Percentiles rank a stretch among this genome's conserved stretches.
These are phyloP conservation scores for Erodium texanum DNA, from an alignment of 441 rosid genomes.

Conservation along the genomic window DNA sequence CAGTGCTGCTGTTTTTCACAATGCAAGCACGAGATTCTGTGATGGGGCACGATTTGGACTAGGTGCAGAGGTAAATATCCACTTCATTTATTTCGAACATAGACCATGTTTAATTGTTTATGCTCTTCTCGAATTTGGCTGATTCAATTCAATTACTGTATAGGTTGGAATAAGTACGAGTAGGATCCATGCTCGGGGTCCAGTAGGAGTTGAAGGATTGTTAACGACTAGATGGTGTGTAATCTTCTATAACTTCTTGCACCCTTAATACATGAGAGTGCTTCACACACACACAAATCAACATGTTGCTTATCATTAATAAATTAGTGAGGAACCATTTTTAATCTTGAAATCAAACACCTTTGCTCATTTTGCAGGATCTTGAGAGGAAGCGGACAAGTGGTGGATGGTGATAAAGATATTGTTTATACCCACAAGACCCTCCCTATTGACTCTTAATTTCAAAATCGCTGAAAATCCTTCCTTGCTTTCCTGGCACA, in stretches of 20 bases:
- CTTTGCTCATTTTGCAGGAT: conserved; percentile 44
- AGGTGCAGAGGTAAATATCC: conserved; percentile 81
- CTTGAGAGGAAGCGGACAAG: conserved; percentile 81
- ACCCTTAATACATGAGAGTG: not conserved
- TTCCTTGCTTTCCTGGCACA: not conserved
- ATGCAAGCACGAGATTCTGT: conserved; percentile 90
- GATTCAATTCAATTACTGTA: not conserved
- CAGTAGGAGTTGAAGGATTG: conserved; percentile 96
- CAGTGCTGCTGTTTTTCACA: conserved; percentile 99
- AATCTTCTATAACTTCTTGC: not conserved
- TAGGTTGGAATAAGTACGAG: conserved; percentile 98
- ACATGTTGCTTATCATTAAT: no score
- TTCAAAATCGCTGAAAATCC: conserved; percentile 3
- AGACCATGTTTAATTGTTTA: not conserved
- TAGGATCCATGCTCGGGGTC: conserved; percentile 97
- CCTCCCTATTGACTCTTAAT: conserved; percentile 25
- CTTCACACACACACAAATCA: not conserved
- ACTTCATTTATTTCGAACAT: not conserved
- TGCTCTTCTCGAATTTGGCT: not conserved
- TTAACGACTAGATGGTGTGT: conserved; percentile 89
- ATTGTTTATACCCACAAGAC: conserved; percentile 65
- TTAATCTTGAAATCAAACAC: no score
- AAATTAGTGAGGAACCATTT: no score
- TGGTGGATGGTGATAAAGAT: conserved; percentile 85
- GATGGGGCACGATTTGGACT: conserved; percentile 95